Evolutionary conservation across 306 rosid species (phyloP).

Genomic region (Senna siamea): DNA sequence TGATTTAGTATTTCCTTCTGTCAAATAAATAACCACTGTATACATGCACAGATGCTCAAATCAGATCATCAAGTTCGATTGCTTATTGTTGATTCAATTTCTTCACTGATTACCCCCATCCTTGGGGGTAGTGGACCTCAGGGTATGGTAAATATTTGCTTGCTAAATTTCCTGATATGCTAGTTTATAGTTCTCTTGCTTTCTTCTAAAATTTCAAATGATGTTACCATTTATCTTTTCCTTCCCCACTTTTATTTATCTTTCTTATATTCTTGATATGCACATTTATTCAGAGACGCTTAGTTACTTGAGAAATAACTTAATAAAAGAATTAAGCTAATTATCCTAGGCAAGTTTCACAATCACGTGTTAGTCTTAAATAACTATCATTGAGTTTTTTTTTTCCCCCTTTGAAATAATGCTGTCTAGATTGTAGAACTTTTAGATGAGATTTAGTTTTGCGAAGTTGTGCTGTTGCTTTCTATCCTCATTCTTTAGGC

Average conservation of each 20-base stretch:
- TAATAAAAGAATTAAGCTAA: not conserved
- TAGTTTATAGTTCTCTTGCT: too few species aligned
- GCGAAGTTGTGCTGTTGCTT: constrained; percentile 16
- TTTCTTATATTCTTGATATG: constrained; percentile 14
- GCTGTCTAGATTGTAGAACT: not conserved
- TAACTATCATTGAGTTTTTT: not conserved
- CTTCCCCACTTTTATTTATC: constrained; percentile 23
- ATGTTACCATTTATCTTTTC: too few species aligned
- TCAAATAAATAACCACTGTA: constrained; percentile 35
- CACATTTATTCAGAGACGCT: constrained; percentile 5
- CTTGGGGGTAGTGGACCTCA: constrained; percentile 81
- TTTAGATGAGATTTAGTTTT: constrained; percentile 4
- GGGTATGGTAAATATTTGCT: constrained; percentile 59
- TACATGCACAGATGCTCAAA: constrained; percentile 48
- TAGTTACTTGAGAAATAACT: not conserved
- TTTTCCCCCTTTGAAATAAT: not conserved
- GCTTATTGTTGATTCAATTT: constrained; percentile 81
- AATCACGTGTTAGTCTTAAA: not conserved
- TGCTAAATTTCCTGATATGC: too few species aligned
- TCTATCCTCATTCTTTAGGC: constrained; percentile 16
- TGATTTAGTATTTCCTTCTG: constrained; percentile 24
- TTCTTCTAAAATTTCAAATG: too few species aligned
- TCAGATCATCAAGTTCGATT: constrained; percentile 59
- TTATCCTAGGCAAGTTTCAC: constrained; percentile 18
- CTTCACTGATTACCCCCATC: constrained; percentile 83